Evolutionary conservation across 2,329 filamentous ascomycete species (phyloP).

Genomic region (Cercospora beticola): DNA sequence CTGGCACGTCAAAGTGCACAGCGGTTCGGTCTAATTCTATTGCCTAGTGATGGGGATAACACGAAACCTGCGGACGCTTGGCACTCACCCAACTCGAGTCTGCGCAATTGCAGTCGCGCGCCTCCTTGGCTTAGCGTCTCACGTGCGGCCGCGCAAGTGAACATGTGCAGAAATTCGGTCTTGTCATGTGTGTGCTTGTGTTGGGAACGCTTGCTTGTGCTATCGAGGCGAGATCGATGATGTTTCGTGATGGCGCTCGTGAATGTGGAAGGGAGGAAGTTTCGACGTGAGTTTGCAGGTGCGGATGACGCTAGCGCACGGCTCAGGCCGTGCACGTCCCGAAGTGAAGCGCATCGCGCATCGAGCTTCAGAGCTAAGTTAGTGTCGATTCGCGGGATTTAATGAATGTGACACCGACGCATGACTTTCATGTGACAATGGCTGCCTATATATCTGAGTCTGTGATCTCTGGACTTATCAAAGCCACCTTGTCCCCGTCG

Average conservation of each 20-base stretch:
- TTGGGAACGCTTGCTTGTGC: not conserved
- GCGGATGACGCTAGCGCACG: constrained; percentile 6
- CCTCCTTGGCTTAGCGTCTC: constrained; percentile 5
- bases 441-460: not conserved
- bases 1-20: not conserved
- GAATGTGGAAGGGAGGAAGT: constrained; percentile 5
- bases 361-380: not conserved
- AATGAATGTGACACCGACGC: constrained; percentile 8
- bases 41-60: not conserved
- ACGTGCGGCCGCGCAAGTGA: constrained; percentile 2
- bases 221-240: not conserved
- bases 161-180: not conserved
- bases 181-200: not conserved
- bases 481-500: not conserved
- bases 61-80: not conserved
- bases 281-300: constrained; percentile 11
- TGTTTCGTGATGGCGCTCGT: not conserved
- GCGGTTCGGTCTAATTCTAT: not conserved
- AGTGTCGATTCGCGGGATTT: not conserved
- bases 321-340: not conserved
- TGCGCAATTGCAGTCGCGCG: not conserved
- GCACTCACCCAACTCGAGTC: constrained; percentile 1
- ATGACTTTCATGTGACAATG: not conserved
- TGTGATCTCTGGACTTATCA: not conserved
- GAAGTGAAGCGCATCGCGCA: constrained; percentile 2